These are phyloP conservation scores for Lyophyllum atratum DNA, from an alignment of 768 basidiomycete genomes.

Conservation along the genomic window DNA sequence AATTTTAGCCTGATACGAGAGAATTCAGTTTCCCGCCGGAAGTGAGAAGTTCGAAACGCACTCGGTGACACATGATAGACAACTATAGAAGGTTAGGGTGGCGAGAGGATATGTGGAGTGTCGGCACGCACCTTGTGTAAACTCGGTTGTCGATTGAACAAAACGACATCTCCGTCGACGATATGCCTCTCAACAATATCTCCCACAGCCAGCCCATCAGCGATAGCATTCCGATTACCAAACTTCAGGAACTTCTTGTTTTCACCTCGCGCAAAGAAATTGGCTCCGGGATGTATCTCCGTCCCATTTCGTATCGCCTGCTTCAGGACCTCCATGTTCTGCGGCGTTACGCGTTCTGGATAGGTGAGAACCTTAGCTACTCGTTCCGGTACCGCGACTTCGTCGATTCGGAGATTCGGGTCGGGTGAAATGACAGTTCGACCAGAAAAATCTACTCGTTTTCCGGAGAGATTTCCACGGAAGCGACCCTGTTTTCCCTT, in stretches of 20 bases:
- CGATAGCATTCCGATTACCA: slow-evolving; percentile 78
- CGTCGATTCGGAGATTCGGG: slow-evolving; percentile 97
- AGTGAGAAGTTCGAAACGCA: slow-evolving; percentile 31
- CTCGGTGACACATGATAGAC: slow-evolving; percentile 98
- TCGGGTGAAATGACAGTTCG: slow-evolving; percentile 99
- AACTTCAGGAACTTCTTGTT: slow-evolving; percentile 91
- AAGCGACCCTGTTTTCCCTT: slow-evolving; percentile 99
- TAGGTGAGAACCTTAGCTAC: slow-evolving; percentile 95
- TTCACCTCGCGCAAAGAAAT: slow-evolving; percentile 83
- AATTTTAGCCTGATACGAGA: slow-evolving; percentile 66
- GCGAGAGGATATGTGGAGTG: not conserved
- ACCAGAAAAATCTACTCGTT: slow-evolving; percentile 98
- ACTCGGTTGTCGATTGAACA: slow-evolving; percentile 99
- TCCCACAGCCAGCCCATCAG: slow-evolving; percentile 81
- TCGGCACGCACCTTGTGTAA: slow-evolving; percentile 75
- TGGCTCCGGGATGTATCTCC: slow-evolving; percentile 93
- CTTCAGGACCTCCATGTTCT: slow-evolving; percentile 81
- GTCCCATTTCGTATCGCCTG: slow-evolving; percentile 85
- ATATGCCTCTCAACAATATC: slow-evolving; percentile 96
- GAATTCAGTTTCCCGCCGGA: not conserved
- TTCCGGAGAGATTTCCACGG: slow-evolving; percentile 96
- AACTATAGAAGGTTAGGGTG: slow-evolving; percentile 50
- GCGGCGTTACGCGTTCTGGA: slow-evolving; percentile 90
- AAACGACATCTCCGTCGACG: slow-evolving; percentile 91
- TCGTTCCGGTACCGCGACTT: slow-evolving; percentile 95